phyloP scores from a whole-genome alignment of 148 eudicot species.

The Spergularia bocconei region DNA sequence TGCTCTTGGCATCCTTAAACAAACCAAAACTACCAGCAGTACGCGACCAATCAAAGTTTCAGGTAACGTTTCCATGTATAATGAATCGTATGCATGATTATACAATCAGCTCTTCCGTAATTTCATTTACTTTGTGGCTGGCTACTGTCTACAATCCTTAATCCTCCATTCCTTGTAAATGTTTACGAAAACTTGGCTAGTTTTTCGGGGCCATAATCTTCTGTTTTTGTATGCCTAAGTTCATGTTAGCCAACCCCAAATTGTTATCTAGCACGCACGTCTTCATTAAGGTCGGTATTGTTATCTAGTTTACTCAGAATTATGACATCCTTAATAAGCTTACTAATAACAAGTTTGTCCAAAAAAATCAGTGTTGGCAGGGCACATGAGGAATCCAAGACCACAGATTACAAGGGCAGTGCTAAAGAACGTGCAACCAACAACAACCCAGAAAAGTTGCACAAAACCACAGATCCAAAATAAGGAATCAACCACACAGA shows the following conservation, averaged over 20 bases:
- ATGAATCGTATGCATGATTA: too few relatives aligned
- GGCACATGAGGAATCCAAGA: conserved; percentile 1
- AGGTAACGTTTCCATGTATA: conserved; percentile 5
- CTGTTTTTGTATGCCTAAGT: background rate
- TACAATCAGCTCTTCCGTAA: too few relatives aligned
- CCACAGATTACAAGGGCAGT: background rate
- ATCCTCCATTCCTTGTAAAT: too few relatives aligned
- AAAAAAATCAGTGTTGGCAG: conserved; percentile 8
- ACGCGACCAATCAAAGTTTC: background rate
- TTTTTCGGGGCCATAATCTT: background rate
- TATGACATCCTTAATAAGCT: too few relatives aligned
- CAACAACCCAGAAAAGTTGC: conserved; percentile 18
- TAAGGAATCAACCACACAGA: conserved; percentile 19
- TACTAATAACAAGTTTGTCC: too few relatives aligned
- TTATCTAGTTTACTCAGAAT: too few relatives aligned
- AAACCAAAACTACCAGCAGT: background rate
- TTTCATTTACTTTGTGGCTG: too few relatives aligned
- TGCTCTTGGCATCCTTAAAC: conserved; percentile 32
- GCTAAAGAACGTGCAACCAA: conserved; percentile 20
- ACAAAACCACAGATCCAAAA: conserved; percentile 21
- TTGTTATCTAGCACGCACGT: too few relatives aligned
- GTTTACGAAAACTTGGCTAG: too few relatives aligned
- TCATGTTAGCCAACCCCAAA: too few relatives aligned
- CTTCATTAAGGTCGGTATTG: too few relatives aligned
- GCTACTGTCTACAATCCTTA: too few relatives aligned